phyloP scores from a whole-genome alignment of 805 yeast genomes.

The Metschnikowia rubicola region DNA sequence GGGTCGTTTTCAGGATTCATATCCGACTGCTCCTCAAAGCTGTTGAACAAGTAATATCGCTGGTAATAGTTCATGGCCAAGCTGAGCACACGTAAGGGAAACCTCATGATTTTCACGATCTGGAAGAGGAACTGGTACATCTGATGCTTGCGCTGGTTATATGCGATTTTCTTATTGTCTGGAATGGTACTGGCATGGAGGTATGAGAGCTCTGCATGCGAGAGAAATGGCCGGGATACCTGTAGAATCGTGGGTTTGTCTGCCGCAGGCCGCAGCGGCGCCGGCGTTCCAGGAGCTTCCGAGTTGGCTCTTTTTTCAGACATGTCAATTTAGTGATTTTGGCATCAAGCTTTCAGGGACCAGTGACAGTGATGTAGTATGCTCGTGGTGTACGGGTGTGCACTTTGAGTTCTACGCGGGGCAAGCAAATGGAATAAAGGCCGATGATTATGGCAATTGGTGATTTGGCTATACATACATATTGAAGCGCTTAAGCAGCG shows the following conservation, averaged over 20 bases:
- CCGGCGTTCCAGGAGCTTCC: background rate
- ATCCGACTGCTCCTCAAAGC: constrained; percentile 40
- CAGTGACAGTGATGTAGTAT: too few species aligned
- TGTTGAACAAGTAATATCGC: constrained; percentile 62
- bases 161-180: constrained; percentile 42
- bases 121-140: constrained; percentile 54
- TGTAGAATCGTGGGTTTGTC: constrained; percentile 26
- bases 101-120: constrained; percentile 50
- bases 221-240: constrained; percentile 60
- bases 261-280: background rate
- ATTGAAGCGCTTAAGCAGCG: constrained; percentile 58
- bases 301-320: background rate
- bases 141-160: constrained; percentile 50
- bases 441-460: background rate
- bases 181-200: constrained; percentile 52
- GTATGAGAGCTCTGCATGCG: constrained; percentile 49
- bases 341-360: background rate
- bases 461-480: constrained; percentile 4
- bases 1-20: constrained; percentile 21
- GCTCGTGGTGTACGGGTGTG: too few species aligned
- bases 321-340: background rate
- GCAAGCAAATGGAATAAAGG: background rate
- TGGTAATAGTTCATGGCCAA: constrained; percentile 73
- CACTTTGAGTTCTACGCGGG: too few species aligned
- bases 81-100: constrained; percentile 68